Evolutionary conservation across 768 basidiomycete genomes (phyloP), one percentile per base, ranked within the genome.

Genomic region (Daedaleopsis sinensis): DNA sequence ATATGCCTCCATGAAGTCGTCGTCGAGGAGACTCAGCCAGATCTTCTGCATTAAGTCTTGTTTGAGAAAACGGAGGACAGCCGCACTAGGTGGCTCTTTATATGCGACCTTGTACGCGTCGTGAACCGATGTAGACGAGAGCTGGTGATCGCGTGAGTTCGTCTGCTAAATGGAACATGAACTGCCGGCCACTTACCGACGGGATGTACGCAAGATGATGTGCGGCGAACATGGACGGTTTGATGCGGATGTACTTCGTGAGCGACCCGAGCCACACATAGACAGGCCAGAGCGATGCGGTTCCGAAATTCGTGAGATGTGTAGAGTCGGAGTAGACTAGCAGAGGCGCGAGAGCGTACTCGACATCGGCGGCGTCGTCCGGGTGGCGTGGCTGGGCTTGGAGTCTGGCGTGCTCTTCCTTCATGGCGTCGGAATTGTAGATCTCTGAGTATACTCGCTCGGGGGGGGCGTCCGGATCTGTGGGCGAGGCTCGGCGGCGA

Each of bases 191-290:
- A 59, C 71, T 56, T 61, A 80, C 79, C 35, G 70, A 67, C 1
- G 80, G 82, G n/a, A 82, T 73, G 65, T 82, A 82, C 13, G 78
- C 81, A 0, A 80, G 24, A 57, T 79, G 78, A 58, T 81, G 76
- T 19, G 69, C 67, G 1, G 76, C 72, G 32, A 70, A 64, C 0
- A 70, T 68, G 9, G 61, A 67, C 1, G 77, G 77, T 18, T 68
- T 62, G 5, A 61, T 61, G 0, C 72, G 68, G 3, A 67, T 56
- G 54, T 80, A 80, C 65, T 83, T 84, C 0, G 77, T 79, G 11
- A 75, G 67, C 52, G 77, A 78, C 0, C 77, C 79, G 21, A 80
- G 71, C 39, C 58, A 77, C 0, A 73, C 35, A 56, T 81, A 82
- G 0, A 79, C 35, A 1, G 79, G 80, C 82, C 79, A 82, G 0